Base-by-base conservation (phyloP, 177 flowering plant genomes). In the Vitis hybrid region DNA sequence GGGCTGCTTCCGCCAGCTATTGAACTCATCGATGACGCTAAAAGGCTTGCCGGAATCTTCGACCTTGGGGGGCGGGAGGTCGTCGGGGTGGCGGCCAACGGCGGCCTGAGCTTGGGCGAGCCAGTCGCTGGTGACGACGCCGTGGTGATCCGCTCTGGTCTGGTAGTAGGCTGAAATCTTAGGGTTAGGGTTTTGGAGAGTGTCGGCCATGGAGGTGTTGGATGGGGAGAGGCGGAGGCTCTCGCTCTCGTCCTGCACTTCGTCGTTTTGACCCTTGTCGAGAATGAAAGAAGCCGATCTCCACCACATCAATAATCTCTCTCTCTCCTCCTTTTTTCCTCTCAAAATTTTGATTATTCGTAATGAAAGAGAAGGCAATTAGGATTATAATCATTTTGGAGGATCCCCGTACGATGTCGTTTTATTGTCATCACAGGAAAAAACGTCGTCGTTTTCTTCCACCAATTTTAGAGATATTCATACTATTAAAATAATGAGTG, bases 81-180 rank as follows among this genome's bases (percentile, higher is more conserved):
- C 76, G 22, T 68, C 71, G 1, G 72, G 65, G 29, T 65, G 62
- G 50, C 56, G 66, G 65, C 76, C 86, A 14, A 82, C 88, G 67
- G 98, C 97, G 54, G 96, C 95, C 76, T 89, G 92, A 19, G 98
- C 97, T 78, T 96, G 97, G 31, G 97, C 93, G 6, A 95, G 88
- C 99, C 99, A 93, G 72, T 95, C 98, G 71, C 88, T 90, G 53
- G 95, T 90, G 61, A 93, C 88, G 70, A 90, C 97, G 65, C 80
- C 98, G 73, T 90, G 90, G 79, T 95, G 98, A 48, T 85, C 97
- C 10, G 98, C 93, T 26, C 98, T 74, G 20, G 93, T 90, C 78
- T 93, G 91, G 75, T 96, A 96, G 81, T 96, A 93, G 53, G 94
- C 97, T 2, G 98, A 96, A 66, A 90, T 81, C 56, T 68, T 68